Evolutionary conservation across 768 basidiomycete genomes (phyloP).

Genomic region (Lentinula detonsa): DNA sequence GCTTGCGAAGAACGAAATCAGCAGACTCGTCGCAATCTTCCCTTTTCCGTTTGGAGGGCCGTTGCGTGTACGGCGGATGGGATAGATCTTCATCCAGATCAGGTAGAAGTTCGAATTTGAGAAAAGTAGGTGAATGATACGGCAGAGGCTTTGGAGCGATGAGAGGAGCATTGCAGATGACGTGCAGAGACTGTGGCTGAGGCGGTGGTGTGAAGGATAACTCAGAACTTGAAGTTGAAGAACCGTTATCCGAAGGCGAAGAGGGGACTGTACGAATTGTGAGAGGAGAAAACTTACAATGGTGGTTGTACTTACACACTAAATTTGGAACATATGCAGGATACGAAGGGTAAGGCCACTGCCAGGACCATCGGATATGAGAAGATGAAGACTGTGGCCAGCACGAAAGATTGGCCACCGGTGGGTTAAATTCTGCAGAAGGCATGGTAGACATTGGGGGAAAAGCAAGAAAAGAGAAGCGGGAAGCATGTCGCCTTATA

Average conservation of each 20-base stretch:
- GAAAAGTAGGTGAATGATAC: slow-evolving; percentile 63
- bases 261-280: slow-evolving; percentile 26
- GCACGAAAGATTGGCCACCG: slow-evolving; percentile 15
- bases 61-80: slow-evolving; percentile 52
- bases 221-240: slow-evolving; percentile 10
- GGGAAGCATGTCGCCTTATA: slow-evolving; percentile 19
- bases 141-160: slow-evolving; percentile 65
- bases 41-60: slow-evolving; percentile 51
- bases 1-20: slow-evolving; percentile 13
- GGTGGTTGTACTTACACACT: slow-evolving; percentile 17
- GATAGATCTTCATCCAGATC: slow-evolving; percentile 68
- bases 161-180: slow-evolving; percentile 63
- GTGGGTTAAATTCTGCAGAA: slow-evolving; percentile 13
- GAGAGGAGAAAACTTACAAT: not conserved
- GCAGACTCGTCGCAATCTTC: slow-evolving; percentile 15
- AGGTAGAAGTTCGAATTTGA: slow-evolving; percentile 58
- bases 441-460: slow-evolving; percentile 16
- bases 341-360: not conserved
- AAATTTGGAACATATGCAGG: slow-evolving; percentile 13
- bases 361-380: slow-evolving; percentile 13
- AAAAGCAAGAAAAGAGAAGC: slow-evolving; percentile 5
- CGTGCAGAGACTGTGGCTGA: slow-evolving; percentile 29
- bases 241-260: slow-evolving; percentile 34
- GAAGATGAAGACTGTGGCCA: slow-evolving; percentile 10
- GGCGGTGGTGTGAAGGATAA: slow-evolving; percentile 15